These are phyloP conservation scores for Xylaria multiplex DNA, from an alignment of 2,329 filamentous ascomycete species.

Conservation along the genomic window DNA sequence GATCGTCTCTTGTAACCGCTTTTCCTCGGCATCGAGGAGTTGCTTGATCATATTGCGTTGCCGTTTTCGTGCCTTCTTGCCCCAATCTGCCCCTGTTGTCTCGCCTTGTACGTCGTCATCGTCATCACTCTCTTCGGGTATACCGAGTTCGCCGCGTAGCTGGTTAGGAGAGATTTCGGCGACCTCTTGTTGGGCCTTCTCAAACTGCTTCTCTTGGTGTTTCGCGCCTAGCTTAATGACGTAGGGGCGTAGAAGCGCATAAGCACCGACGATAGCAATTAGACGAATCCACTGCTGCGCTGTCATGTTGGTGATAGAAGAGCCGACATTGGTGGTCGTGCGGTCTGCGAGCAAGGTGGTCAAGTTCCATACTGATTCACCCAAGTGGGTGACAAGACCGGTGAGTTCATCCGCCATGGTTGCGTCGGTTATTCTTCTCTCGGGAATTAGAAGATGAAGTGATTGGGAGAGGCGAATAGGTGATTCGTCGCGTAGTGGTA, in stretches of 20 bases:
- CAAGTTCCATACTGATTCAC: conserved; percentile 46
- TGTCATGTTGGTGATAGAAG: conserved; percentile 62
- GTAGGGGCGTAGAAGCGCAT: conserved; percentile 78
- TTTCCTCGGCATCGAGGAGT: conserved; percentile 71
- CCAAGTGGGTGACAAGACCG: conserved; percentile 47
- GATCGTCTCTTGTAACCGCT: conserved; percentile 62
- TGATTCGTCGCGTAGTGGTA: conserved; percentile 11
- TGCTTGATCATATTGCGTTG: conserved; percentile 75
- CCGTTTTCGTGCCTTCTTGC: conserved; percentile 74
- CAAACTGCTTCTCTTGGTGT: conserved; percentile 71
- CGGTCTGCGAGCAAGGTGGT: conserved; percentile 48
- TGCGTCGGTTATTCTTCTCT: conserved; percentile 24
- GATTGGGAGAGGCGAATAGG: conserved; percentile 1
- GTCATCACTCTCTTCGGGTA: conserved; percentile 64
- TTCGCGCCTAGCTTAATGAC: conserved; percentile 73
- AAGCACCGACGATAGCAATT: conserved; percentile 75
- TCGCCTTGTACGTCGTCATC: conserved; percentile 58
- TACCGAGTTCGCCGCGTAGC: conserved; percentile 65
- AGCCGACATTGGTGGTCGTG: conserved; percentile 60
- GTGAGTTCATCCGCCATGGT: conserved; percentile 48
- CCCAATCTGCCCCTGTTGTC: conserved; percentile 68
- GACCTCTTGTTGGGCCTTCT: conserved; percentile 65
- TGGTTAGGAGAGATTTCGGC: conserved; percentile 72
- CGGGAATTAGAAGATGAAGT: neutral
- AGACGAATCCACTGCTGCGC: conserved; percentile 72